Percentiles rank a stretch among this genome's conserved stretches.
Conservation (phyloP, 805 yeast genomes). For the Tetrapisispora taiwanensis region DNA sequence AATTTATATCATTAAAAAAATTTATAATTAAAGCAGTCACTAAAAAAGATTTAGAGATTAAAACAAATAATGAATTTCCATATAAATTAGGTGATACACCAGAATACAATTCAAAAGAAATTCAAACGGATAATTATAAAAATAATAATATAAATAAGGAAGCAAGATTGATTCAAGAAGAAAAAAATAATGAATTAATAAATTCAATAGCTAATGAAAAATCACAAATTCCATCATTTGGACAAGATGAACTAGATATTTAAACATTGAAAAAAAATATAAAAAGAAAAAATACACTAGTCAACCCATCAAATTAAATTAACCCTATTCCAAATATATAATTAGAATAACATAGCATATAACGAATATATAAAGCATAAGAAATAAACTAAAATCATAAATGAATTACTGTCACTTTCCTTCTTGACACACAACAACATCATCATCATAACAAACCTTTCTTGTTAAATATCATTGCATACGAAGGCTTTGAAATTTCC, state of each 20-base stretch:
- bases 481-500: too few species aligned
- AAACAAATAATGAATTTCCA: constrained; percentile 14
- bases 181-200: not conserved
- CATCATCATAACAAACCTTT: too few species aligned
- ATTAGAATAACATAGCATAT: too few species aligned
- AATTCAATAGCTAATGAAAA: not conserved
- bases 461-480: too few species aligned
- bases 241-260: constrained; percentile 22
- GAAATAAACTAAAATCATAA: too few species aligned
- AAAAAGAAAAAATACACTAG: too few species aligned
- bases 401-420: too few species aligned
- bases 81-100: constrained; percentile 13
- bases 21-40: constrained; percentile 36
- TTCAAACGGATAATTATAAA: not conserved
- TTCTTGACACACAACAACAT: too few species aligned
- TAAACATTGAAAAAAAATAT: not conserved
- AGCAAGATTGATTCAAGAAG: not conserved
- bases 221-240: constrained; percentile 20
- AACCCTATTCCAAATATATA: too few species aligned
- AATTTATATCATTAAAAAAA: constrained; percentile 31
- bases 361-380: too few species aligned
- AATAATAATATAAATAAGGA: not conserved
- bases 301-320: too few species aligned
- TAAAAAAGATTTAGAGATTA: constrained; percentile 25
- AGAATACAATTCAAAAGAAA: constrained; percentile 9